A percentile compares a stretch with the other conserved stretches of the same genome.
Conservation (phyloP, 495 filamentous ascomycete species). For the Monascus purpureus region DNA sequence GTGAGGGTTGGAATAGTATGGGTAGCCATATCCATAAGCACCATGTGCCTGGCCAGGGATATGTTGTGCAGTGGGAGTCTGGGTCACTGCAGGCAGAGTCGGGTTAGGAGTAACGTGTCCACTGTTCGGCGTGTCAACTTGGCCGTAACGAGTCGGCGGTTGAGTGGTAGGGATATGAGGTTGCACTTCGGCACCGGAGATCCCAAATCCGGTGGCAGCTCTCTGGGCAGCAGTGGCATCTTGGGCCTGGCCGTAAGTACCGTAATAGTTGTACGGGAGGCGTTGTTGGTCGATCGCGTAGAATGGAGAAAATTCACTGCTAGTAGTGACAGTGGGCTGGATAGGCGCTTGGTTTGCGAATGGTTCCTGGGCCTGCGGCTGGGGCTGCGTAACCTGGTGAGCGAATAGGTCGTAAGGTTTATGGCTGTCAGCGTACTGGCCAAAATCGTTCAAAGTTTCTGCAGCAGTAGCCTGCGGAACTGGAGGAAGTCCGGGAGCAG, state of each 20-base stretch:
- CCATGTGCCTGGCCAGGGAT: conserved; percentile 36
- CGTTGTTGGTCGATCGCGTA: conserved; percentile 76
- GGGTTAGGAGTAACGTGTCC: conserved; percentile 85
- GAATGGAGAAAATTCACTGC: conserved; percentile 72
- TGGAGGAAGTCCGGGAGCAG: conserved; percentile 54
- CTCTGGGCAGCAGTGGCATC: conserved; percentile 58
- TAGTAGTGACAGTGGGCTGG: conserved; percentile 43
- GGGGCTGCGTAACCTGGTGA: conserved; percentile 58
- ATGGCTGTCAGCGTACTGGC: conserved; percentile 60
- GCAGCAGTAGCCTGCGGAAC: conserved; percentile 41
- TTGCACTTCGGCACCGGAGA: conserved; percentile 54
- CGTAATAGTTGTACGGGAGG: conserved; percentile 68
- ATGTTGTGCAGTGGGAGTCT: conserved; percentile 47
- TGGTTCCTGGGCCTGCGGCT: conserved; percentile 41
- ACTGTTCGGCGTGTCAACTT: conserved; percentile 63
- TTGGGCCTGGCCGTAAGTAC: conserved; percentile 65
- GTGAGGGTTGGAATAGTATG: conserved; percentile 71
- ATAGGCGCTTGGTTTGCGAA: conserved; percentile 42
- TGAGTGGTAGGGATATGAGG: conserved; percentile 63
- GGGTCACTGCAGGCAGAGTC: conserved; percentile 52
- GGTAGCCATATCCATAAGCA: conserved; percentile 53
- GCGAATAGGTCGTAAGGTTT: conserved; percentile 84
- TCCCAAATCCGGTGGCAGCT: conserved; percentile 50
- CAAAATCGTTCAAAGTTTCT: conserved; percentile 40
- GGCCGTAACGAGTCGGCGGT: conserved; percentile 53